Base-by-base conservation (phyloP, 108 stramenopile genomes). In the Cylindrotheca closterium region DNA sequence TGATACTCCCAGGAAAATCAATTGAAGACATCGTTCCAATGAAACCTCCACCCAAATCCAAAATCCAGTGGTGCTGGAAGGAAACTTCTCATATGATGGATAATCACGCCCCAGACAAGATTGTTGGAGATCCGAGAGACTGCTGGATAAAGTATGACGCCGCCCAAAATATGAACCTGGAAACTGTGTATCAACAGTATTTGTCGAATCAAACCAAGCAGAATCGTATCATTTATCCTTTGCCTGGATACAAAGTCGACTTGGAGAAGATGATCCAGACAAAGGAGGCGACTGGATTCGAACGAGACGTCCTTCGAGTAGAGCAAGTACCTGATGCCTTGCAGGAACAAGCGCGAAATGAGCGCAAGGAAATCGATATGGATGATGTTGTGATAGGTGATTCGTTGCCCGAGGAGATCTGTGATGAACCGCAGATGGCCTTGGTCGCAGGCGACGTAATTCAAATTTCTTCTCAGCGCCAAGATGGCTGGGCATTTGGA, bases 401-500 rank as follows among this genome's bases (percentile, higher is more conserved):
- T 42, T 42, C 15, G 53, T 17, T 32, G 18, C 52, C 64, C 8
- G 32, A 51, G 21, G 53, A 65, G 23, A 30, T 65, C 22, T 12
- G 17, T 24, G 25, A 22, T 4, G 64, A 65, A 22, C 64, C 64
- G 10, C 64, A 65, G 29, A 32, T 65, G 52, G 34, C 55, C 24
- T 21, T 65, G 21, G 64, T 65, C 0, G 17, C 12, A 7, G 64
- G 53, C 32, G 64, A 65, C 34, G 22, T 65, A 7, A 28, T 65
- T 0, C 64, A 65, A 25, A 55, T 65, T 12, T 60, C 58, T 4
- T 49, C 19, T 7, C 23, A 65, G 26, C 33, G 53, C 4, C 22
- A 65, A 0, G 54, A 47, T 25, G 64, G 53, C n/a, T 65, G 64
- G 64, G 64, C 64, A 4, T 65, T 52, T 25, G 64, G 64, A n/a